Evolutionary conservation across 768 basidiomycete species (phyloP).

Genomic region (Mycena pura): DNA sequence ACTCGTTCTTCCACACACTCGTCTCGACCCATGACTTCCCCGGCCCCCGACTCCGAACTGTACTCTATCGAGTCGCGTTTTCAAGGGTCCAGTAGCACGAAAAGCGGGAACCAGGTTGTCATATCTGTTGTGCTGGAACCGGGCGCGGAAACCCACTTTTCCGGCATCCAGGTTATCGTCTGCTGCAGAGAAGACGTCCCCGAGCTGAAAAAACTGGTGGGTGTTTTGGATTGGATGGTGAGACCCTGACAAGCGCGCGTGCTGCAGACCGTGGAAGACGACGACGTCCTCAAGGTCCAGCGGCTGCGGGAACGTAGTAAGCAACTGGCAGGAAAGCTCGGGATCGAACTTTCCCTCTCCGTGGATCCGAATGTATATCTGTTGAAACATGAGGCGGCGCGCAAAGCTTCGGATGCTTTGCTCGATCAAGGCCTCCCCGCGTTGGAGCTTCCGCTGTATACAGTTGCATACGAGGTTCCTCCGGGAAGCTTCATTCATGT

Average conservation of each 20-base stretch:
- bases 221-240: not conserved
- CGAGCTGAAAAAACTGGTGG: slow-evolving; percentile 4
- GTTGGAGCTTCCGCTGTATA: slow-evolving; percentile 5
- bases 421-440: not conserved
- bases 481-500: not conserved
- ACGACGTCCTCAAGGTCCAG: not conserved
- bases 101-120: not conserved
- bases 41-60: not conserved
- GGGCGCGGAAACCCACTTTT: slow-evolving; percentile 3
- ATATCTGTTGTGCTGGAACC: slow-evolving; percentile 8
- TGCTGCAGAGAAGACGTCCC: slow-evolving; percentile 6
- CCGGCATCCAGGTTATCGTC: slow-evolving; percentile 4
- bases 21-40: slow-evolving; percentile 11
- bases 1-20: too few relatives aligned
- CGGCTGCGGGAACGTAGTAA: not conserved
- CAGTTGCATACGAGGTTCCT: slow-evolving; percentile 6
- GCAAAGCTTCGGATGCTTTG: slow-evolving; percentile 1
- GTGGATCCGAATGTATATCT: not conserved
- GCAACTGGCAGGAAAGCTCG: too few relatives aligned
- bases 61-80: slow-evolving; percentile 7
- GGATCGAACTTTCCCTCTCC: not conserved
- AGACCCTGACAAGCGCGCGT: not conserved
- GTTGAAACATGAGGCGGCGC: slow-evolving; percentile 5
- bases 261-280: slow-evolving; percentile 4
- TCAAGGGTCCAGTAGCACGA: slow-evolving; percentile 1